Base-by-base conservation (phyloP, 2,329 filamentous ascomycete species). In the Monilinia aucupariae region DNA sequence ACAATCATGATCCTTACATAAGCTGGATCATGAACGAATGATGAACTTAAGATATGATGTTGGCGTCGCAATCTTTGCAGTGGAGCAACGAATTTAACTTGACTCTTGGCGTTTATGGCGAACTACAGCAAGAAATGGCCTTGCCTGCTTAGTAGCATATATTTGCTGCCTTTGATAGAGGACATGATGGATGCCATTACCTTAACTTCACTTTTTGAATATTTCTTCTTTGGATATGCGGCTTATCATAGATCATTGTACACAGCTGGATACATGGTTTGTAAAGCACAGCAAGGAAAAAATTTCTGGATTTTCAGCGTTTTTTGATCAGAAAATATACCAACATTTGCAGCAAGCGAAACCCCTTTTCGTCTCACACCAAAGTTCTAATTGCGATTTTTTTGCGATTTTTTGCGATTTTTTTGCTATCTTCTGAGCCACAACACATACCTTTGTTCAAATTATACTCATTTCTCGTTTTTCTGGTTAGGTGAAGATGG, bases 1-100 rank as follows among this genome's bases (percentile, higher is more conserved):
- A 48, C 64, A 64, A 25, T 67, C 68, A 59, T 71, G 58, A 63
- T 39, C 49, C 54, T 49, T 49, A 58, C 32, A 30, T 45, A 48
- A 48, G 27, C 10, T 41, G 27, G 13, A 56, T 43, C 51, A 49
- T 62, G 25, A 48, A 62, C 15, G 60, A 62, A 56, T 62, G 52
- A 62, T 41, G 60, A 62, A 62, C 37, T 50, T 43, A 50, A 49
- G 34, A 56, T n/a, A 62, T 56, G 32, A 62, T 45, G 43, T 56
- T 62, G 34, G 60, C 43, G 53, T 39, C 47, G 32, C 60, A 56
- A 62, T 62, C 15, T 37, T 49, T 37, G 50, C 59, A 56, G 32
- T 22, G 54, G 54, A 47, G 54, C 54, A 47, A 56, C 37, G 59
- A 61, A 27, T 25, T 56, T 22, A 27, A n/a, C 51, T 62, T 48